phyloP scores from a whole-genome alignment of 2,329 filamentous ascomycete genomes.

The Sporothrix mexicana region DNA sequence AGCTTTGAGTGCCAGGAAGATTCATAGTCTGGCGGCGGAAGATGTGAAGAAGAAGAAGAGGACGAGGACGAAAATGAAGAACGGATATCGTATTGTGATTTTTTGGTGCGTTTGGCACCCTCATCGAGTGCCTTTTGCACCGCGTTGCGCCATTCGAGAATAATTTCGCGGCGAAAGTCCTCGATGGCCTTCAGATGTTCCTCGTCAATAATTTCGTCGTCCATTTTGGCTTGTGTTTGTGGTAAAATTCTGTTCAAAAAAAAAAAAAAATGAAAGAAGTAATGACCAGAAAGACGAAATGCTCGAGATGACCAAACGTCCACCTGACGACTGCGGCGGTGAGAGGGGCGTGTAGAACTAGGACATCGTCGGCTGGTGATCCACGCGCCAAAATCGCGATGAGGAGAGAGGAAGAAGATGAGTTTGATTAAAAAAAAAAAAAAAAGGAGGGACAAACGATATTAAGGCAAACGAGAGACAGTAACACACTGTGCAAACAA shows the following conservation, averaged over 20 bases:
- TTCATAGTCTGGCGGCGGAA: slow-evolving; percentile 37
- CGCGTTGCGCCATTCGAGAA: slow-evolving; percentile 25
- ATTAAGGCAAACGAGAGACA: neutral
- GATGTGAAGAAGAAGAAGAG: neutral
- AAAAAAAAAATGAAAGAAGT: neutral
- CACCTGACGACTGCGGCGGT: neutral
- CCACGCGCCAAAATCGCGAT: too few species aligned
- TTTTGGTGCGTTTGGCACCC: neutral
- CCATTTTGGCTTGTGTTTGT: neutral
- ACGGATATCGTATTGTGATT: neutral
- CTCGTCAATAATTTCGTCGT: neutral
- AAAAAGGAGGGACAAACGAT: neutral
- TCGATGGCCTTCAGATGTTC: slow-evolving; percentile 7
- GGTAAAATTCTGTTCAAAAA: neutral
- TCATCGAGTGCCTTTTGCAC: slow-evolving; percentile 20
- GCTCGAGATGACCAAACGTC: neutral
- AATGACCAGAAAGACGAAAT: neutral
- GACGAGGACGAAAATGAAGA: slow-evolving; percentile 25
- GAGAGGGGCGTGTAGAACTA: neutral
- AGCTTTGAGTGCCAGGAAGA: slow-evolving; percentile 24
- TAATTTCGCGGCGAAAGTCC: slow-evolving; percentile 10
- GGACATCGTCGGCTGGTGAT: neutral
- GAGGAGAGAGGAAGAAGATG: neutral
- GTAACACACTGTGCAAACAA: neutral
- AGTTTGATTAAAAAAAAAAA: neutral